Conservation (phyloP, 257 asterid species). For the Paraleonurus japonicus region DNA sequence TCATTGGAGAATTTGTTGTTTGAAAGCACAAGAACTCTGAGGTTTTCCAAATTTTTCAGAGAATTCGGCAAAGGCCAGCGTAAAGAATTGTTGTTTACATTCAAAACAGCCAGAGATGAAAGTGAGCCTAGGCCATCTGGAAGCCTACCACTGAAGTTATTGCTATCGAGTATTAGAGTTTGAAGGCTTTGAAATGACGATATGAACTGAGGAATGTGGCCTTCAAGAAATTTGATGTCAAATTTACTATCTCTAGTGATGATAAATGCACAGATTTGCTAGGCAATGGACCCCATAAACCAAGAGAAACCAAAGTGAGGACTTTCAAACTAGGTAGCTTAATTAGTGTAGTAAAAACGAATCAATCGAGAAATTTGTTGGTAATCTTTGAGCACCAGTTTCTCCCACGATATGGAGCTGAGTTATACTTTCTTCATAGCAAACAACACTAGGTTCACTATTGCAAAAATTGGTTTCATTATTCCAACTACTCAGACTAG, state of each 20-base stretch:
- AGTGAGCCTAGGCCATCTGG: constrained; percentile 56
- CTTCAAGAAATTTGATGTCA: constrained; percentile 77
- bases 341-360: constrained; percentile 55
- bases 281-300: constrained; percentile 78
- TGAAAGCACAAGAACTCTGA: constrained; percentile 65
- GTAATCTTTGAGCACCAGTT: constrained; percentile 34
- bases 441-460: constrained; percentile 63
- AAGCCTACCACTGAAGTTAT: constrained; percentile 59
- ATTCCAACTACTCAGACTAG: constrained; percentile 40
- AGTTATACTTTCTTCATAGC: constrained; percentile 68
- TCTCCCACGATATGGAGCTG: constrained; percentile 77
- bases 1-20: constrained; percentile 67
- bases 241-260: constrained; percentile 70
- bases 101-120: constrained; percentile 62
- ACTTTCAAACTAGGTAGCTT: constrained; percentile 67
- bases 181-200: constrained; percentile 56
- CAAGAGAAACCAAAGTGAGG: constrained; percentile 75
- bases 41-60: constrained; percentile 44
- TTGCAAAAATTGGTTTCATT: constrained; percentile 63
- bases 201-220: constrained; percentile 45
- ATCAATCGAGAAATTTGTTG: constrained; percentile 65
- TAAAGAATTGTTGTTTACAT: constrained; percentile 54
- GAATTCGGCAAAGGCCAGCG: constrained; percentile 60
- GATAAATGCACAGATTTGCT: constrained; percentile 44
- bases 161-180: constrained; percentile 62